These are phyloP conservation scores for Zychaea mexicana DNA, from an alignment of 371 early-diverging fungal species.

Conservation along the genomic window DNA sequence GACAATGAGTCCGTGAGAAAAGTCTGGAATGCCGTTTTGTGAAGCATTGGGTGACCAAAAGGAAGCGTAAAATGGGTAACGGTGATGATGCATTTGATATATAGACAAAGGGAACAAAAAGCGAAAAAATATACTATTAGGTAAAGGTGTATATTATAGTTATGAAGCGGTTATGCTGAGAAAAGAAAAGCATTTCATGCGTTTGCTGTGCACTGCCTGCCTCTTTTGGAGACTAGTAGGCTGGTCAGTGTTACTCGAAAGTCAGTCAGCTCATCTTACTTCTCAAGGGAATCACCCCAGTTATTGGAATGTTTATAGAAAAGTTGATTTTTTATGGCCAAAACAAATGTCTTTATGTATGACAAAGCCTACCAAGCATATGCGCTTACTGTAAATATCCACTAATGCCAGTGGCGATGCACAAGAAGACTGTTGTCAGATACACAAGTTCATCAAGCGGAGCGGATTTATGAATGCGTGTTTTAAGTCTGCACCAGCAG, in stretches of 20 bases:
- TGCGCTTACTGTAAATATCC: too few relatives aligned
- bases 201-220: background rate
- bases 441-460: too few relatives aligned
- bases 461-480: too few relatives aligned
- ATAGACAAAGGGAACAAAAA: background rate
- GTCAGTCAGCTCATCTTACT: background rate
- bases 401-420: too few relatives aligned
- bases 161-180: background rate
- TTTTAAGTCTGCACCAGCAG: too few relatives aligned
- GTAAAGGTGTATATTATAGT: too few relatives aligned
- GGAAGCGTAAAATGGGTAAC: slow-evolving; percentile 34
- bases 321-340: too few relatives aligned
- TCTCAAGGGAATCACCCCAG: background rate
- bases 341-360: too few relatives aligned
- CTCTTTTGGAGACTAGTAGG: background rate
- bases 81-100: slow-evolving; percentile 16
- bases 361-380: too few relatives aligned
- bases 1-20: slow-evolving; percentile 52
- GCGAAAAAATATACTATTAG: background rate
- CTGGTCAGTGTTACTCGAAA: too few relatives aligned
- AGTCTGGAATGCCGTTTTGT: slow-evolving; percentile 25
- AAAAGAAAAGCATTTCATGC: background rate
- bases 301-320: too few relatives aligned
- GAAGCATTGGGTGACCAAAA: slow-evolving; percentile 46
- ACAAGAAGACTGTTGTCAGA: too few relatives aligned